A percentile compares a stretch with the other conserved stretches of the same genome.
Evolutionary conservation across 352 stramenopile genomes (phyloP).

Genomic region (Blastocystis sp.): DNA sequence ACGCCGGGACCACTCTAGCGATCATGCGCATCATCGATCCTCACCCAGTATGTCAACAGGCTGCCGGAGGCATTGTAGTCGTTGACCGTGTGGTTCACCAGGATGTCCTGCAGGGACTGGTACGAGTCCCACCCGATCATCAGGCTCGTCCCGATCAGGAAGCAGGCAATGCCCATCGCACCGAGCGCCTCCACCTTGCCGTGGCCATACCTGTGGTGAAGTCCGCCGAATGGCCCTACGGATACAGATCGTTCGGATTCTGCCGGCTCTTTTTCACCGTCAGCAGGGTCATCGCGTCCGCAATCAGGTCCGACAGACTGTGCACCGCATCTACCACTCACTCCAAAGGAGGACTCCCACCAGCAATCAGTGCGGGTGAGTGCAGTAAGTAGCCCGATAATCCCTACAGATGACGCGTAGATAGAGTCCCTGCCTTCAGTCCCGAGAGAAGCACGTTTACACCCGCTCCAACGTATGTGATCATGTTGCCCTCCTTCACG

Average conservation of each 20-base stretch:
- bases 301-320: slow-evolving; percentile 43
- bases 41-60: slow-evolving; percentile 10
- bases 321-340: slow-evolving; percentile 24
- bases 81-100: slow-evolving; percentile 25
- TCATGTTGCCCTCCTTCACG: slow-evolving; percentile 56
- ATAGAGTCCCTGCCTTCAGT: background rate
- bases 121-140: slow-evolving; percentile 47
- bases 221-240: background rate
- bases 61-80: slow-evolving; percentile 18
- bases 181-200: slow-evolving; percentile 47
- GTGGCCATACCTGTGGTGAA: slow-evolving; percentile 31
- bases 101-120: slow-evolving; percentile 6
- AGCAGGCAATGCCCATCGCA: slow-evolving; percentile 36
- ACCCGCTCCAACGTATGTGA: slow-evolving; percentile 44
- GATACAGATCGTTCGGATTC: slow-evolving; percentile 21
- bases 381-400: slow-evolving; percentile 45
- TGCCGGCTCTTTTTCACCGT: slow-evolving; percentile 50
- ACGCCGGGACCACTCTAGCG: slow-evolving; percentile 45
- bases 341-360: background rate
- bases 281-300: slow-evolving; percentile 26
- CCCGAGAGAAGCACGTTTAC: slow-evolving; percentile 32
- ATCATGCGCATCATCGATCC: background rate
- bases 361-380: slow-evolving; percentile 35
- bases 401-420: background rate
- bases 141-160: slow-evolving; percentile 18